Evolutionary conservation across 768 basidiomycete species (phyloP), one percentile per base, ranked within the genome.

Genomic region (Lactarius psammicola): DNA sequence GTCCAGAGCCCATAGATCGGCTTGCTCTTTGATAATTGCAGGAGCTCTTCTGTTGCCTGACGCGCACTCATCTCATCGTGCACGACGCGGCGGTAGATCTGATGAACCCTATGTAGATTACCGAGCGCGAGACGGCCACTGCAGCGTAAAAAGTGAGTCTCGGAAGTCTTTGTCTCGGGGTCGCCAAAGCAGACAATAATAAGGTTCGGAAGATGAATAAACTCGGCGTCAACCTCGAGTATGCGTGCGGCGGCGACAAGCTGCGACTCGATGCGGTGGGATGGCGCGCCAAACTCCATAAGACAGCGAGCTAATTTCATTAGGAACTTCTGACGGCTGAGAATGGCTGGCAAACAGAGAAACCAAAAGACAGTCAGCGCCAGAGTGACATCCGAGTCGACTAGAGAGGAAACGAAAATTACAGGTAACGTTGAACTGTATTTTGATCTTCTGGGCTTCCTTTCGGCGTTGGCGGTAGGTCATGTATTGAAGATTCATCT

Each of bases 181-280:
- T 96, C 93, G 18, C 90, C 91, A 73, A 96, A 96, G 46, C 91
- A 93, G 69, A 88, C 89, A 61, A 97, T 90, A 69, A 92, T 89
- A 68, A 92, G 83, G 20, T 82, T 84, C 28, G 90, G 92, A 17
- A 92, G 79, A 76, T 95, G 90, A 46, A 96, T 89, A 74, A 95
- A 95, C 74, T 95, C 92, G 54, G 93, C 92, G 74, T 93, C 87
- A 62, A 97, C 85, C 71, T 95, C 94, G 20, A 98, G 86, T 60
- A 95, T 94, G 18, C 87, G 84, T 0, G 95, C 92, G 9, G 92
- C 92, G 11, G 94, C 90, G 36, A 89, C 81, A 44, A 98, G 85
- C 74, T 97, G 95, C 2, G 93, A 89, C 76, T 96, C 94, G 66
- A 98, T 91, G 36, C 95, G 87, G 77, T 98, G 95, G 28, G 92